Conservation (phyloP, 108 stramenopile species). For the Cylindrotheca fusiformis region DNA sequence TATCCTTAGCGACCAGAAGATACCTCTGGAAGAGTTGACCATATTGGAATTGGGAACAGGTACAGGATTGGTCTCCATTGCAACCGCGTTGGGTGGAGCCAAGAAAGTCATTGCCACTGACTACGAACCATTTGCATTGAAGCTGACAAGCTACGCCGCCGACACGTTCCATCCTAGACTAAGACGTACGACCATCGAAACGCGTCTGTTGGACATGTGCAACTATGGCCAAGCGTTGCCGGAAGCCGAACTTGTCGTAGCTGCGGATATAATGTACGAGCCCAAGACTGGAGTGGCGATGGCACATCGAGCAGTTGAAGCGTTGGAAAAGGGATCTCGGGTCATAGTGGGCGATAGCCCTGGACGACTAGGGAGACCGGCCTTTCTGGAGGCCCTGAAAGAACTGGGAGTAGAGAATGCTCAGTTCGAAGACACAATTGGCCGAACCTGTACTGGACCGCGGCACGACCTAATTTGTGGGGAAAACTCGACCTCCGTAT, state of each 20-base stretch:
- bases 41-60: conserved; percentile 63
- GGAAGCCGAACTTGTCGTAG: conserved; percentile 43
- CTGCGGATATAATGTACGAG: conserved; percentile 73
- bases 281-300: conserved; percentile 57
- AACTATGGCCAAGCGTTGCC: conserved; percentile 31
- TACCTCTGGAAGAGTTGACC: conserved; percentile 10
- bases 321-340: conserved; percentile 40
- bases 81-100: conserved; percentile 40
- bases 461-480: conserved; percentile 64
- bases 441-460: conserved; percentile 46
- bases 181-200: conserved; percentile 21
- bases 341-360: conserved; percentile 60
- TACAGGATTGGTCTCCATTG: conserved; percentile 57
- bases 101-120: conserved; percentile 55
- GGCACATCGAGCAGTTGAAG: conserved; percentile 52
- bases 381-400: conserved; percentile 46
- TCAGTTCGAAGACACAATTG: conserved; percentile 37
- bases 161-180: conserved; percentile 18
- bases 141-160: conserved; percentile 39
- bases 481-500: conserved; percentile 35
- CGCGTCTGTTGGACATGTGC: conserved; percentile 49
- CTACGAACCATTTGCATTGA: conserved; percentile 53
- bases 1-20: conserved; percentile 15
- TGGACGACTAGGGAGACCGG: conserved; percentile 52
- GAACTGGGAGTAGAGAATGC: conserved; percentile 31